Conservation (phyloP, 257 asterid species). For the Penstemon eatonii region DNA sequence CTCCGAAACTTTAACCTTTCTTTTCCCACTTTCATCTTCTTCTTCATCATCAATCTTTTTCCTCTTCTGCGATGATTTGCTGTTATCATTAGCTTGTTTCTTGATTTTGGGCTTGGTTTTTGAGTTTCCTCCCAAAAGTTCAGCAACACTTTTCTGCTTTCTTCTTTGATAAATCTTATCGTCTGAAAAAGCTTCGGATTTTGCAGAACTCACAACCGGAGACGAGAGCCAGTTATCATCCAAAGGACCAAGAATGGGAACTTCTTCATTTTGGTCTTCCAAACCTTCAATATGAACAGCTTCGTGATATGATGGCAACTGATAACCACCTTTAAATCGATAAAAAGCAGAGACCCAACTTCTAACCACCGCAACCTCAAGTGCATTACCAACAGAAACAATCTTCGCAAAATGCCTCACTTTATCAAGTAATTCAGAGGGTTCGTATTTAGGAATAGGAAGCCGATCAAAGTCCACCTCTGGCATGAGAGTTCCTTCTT, state of each 20-base stretch:
- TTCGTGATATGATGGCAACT: constrained; percentile 37
- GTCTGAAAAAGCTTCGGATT: too few relatives aligned
- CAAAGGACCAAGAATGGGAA: constrained; percentile 40
- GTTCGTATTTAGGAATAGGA: constrained; percentile 38
- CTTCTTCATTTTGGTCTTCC: constrained; percentile 49
- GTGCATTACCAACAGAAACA: constrained; percentile 31
- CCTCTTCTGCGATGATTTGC: constrained; percentile 25
- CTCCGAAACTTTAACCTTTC: constrained; percentile 19
- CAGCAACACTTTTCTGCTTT: constrained; percentile 78
- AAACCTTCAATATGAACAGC: constrained; percentile 60
- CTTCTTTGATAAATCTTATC: constrained; percentile 39
- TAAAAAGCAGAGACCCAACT: constrained; percentile 65
- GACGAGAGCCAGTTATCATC: constrained; percentile 28
- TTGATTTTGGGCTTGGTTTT: too few relatives aligned
- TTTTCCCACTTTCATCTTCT: constrained; percentile 32
- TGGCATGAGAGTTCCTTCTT: constrained; percentile 51
- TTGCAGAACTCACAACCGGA: too few relatives aligned
- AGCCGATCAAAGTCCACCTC: constrained; percentile 45
- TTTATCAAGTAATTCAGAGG: constrained; percentile 41
- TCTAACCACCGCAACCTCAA: constrained; percentile 54
- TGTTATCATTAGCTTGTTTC: neutral
- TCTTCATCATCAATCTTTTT: constrained; percentile 31
- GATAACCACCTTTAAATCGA: constrained; percentile 38
- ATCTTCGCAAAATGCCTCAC: constrained; percentile 31
- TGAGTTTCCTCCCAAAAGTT: constrained; percentile 37